These are phyloP conservation scores for Cardiospermum halicacabum DNA, from an alignment of 345 rosid species.

Conservation along the genomic window DNA sequence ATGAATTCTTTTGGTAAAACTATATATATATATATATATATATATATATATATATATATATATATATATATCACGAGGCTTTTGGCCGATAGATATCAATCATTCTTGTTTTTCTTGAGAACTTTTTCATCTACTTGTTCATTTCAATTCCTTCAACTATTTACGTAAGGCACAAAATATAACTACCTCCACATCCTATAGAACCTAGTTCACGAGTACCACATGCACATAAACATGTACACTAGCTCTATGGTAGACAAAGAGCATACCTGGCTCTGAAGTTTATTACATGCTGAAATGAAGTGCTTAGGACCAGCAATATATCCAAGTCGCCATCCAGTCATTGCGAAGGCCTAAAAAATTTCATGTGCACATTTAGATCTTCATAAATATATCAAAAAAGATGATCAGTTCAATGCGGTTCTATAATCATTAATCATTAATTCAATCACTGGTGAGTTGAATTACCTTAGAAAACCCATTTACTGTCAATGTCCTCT, in stretches of 20 bases:
- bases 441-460: not conserved
- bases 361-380: slow-evolving; percentile 16
- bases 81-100: no score
- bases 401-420: not conserved
- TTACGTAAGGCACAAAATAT: no score
- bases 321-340: slow-evolving; percentile 99
- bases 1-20: no score
- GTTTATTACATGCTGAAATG: slow-evolving; percentile 86
- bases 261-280: slow-evolving; percentile 91
- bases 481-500: slow-evolving; percentile 87
- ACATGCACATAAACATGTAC: no score
- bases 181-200: no score
- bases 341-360: slow-evolving; percentile 97
- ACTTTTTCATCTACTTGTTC: no score
- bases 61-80: no score
- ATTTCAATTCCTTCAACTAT: no score
- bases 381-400: not conserved
- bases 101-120: no score
- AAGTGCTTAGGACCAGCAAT: slow-evolving; percentile 92
- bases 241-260: not conserved
- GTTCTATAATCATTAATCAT: not conserved
- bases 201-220: no score
- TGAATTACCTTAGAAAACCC: slow-evolving; percentile 96
- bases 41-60: no score
- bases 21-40: no score